Evolutionary conservation across 495 filamentous ascomycete species (phyloP).

Genomic region (Poronia punctata): DNA sequence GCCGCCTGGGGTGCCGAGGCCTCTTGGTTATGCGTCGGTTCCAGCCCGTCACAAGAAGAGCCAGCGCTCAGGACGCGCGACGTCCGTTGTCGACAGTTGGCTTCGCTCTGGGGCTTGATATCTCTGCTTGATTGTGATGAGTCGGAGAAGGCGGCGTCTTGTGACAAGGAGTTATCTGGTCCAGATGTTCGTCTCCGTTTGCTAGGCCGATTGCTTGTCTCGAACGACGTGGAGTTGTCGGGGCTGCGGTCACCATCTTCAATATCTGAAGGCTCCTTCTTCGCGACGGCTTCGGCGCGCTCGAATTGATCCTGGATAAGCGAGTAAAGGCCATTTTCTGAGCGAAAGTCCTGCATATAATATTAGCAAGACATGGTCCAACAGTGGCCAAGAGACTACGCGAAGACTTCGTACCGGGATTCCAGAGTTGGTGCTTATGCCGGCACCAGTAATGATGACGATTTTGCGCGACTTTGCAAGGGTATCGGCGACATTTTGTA

Average conservation of each 20-base stretch:
- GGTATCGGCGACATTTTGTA: conserved; percentile 55
- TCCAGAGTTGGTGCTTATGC: conserved; percentile 66
- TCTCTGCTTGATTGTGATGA: background rate
- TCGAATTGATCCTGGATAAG: conserved; percentile 61
- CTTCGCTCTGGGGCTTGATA: background rate
- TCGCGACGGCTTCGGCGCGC: conserved; percentile 25
- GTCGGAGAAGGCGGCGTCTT: background rate
- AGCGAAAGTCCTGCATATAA: conserved; percentile 57
- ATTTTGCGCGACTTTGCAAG: conserved; percentile 55
- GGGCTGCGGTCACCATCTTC: background rate
- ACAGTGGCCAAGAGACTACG: conserved; percentile 7
- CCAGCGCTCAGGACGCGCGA: background rate
- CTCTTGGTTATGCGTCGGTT: background rate
- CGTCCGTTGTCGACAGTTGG: background rate
- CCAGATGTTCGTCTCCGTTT: conserved; percentile 36
- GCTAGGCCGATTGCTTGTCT: conserved; percentile 31
- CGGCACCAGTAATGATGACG: conserved; percentile 62
- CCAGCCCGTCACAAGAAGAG: background rate
- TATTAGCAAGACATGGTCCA: conserved; percentile 19
- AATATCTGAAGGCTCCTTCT: conserved; percentile 10
- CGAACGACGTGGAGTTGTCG: conserved; percentile 9
- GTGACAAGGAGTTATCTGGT: background rate
- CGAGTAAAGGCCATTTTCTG: conserved; percentile 61
- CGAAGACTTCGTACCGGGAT: conserved; percentile 49
- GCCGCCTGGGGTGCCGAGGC: background rate